phyloP scores from a whole-genome alignment of 768 basidiomycete genomes.

The Asterophora parasitica region DNA sequence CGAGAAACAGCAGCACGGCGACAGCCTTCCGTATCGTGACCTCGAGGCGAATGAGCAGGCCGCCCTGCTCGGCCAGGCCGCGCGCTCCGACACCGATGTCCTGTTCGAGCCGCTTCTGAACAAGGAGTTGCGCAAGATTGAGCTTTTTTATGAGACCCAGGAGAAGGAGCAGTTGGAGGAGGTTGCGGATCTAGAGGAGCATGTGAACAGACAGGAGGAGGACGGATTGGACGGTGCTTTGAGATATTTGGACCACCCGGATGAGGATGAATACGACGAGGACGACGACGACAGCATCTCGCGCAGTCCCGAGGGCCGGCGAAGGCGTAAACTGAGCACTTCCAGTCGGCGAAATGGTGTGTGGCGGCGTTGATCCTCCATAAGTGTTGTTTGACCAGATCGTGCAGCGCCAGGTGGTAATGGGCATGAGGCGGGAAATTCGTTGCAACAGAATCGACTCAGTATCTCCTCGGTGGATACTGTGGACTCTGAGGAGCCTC shows the following conservation, averaged over 20 bases:
- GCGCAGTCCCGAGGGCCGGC: constrained; percentile 30
- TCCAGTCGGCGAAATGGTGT: constrained; percentile 14
- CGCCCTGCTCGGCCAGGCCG: constrained; percentile 42
- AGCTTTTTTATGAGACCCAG: constrained; percentile 72
- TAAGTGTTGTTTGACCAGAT: not conserved
- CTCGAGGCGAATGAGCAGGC: constrained; percentile 62
- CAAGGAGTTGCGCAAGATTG: constrained; percentile 77
- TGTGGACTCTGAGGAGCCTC: constrained; percentile 6
- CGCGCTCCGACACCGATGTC: constrained; percentile 40
- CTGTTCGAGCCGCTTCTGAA: constrained; percentile 75
- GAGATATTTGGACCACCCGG: constrained; percentile 55
- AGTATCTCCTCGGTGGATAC: constrained; percentile 52
- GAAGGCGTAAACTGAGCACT: constrained; percentile 31
- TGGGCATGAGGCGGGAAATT: constrained; percentile 2
- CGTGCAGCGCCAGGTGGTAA: not conserved
- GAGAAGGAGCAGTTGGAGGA: constrained; percentile 68
- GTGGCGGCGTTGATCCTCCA: not conserved
- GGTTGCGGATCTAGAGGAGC: constrained; percentile 50
- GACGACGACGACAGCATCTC: constrained; percentile 41
- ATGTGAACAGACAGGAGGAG: constrained; percentile 57
- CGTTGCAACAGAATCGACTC: constrained; percentile 23
- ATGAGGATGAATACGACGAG: constrained; percentile 56
- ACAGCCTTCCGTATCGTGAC: constrained; percentile 40
- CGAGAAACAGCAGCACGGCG: constrained; percentile 66
- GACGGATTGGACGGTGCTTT: constrained; percentile 45